These are phyloP conservation scores for Phaeophleospora eucalypticola DNA, from an alignment of 2,329 filamentous ascomycete genomes.

Conservation along the genomic window DNA sequence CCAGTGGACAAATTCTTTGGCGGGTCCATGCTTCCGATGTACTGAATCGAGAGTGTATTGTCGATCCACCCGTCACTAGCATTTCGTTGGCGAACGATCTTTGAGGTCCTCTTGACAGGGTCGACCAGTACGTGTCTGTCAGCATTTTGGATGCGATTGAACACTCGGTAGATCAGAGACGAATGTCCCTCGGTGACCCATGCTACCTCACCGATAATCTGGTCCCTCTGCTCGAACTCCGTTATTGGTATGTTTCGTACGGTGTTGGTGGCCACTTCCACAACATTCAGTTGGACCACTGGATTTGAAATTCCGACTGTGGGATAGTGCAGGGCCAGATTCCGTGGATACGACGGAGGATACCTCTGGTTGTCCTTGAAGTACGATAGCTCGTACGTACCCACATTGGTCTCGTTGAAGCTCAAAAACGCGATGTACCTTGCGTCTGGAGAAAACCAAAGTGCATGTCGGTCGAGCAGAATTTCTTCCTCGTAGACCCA, in stretches of 20 bases:
- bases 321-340: constrained; percentile 63
- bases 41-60: constrained; percentile 54
- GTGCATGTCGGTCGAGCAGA: constrained; percentile 47
- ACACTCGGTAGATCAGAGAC: constrained; percentile 61
- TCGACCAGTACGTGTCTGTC: constrained; percentile 61
- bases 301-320: constrained; percentile 67
- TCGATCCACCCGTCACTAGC: constrained; percentile 61
- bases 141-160: constrained; percentile 64
- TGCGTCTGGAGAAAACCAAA: constrained; percentile 58
- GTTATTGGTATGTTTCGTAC: constrained; percentile 49
- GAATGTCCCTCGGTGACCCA: constrained; percentile 62
- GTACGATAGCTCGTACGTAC: constrained; percentile 62
- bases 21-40: constrained; percentile 48
- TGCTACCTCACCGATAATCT: constrained; percentile 63
- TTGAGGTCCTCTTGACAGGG: constrained; percentile 44
- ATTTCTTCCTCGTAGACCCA: constrained; percentile 63
- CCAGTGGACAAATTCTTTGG: no score
- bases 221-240: constrained; percentile 56
- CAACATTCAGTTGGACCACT: constrained; percentile 57
- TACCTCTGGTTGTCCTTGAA: constrained; percentile 58
- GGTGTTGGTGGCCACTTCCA: constrained; percentile 50
- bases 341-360: constrained; percentile 58
- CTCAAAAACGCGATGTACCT: constrained; percentile 53
- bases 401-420: constrained; percentile 63
- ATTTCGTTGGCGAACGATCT: constrained; percentile 53